phyloP scores from a whole-genome alignment of 2,329 filamentous ascomycete species.

The Diaporthe nobilis region DNA sequence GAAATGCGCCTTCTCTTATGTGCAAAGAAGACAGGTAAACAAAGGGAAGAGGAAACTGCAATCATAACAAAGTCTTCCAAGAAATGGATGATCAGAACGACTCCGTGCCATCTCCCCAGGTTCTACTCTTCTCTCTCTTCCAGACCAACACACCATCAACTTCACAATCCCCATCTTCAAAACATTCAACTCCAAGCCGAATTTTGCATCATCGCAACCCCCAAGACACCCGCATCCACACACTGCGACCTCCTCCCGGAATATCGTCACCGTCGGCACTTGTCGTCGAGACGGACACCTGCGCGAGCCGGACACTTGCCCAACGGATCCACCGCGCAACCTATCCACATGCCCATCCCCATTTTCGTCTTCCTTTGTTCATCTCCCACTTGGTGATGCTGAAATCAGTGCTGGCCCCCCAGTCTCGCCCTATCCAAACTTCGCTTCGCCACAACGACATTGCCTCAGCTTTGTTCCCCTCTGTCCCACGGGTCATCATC shows the following conservation, averaged over 20 bases:
- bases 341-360: background rate
- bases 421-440: background rate
- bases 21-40: slow-evolving; percentile 1
- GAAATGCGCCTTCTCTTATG: slow-evolving; percentile 10
- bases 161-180: slow-evolving; percentile 12
- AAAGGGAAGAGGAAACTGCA: slow-evolving; percentile 22
- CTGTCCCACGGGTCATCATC: slow-evolving; percentile 14
- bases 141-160: slow-evolving; percentile 8
- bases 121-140: slow-evolving; percentile 19
- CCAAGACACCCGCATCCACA: background rate
- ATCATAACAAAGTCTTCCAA: slow-evolving; percentile 24
- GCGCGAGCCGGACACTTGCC: slow-evolving; percentile 19
- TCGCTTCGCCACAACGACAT: background rate
- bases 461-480: slow-evolving; percentile 23
- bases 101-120: slow-evolving; percentile 6
- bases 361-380: background rate
- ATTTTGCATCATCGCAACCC: slow-evolving; percentile 1
- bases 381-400: slow-evolving; percentile 20
- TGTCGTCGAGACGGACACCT: slow-evolving; percentile 9
- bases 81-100: slow-evolving; percentile 2
- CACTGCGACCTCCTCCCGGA: background rate
- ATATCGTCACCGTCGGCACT: slow-evolving; percentile 15
- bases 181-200: slow-evolving; percentile 21
- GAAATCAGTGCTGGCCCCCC: background rate
- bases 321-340: background rate